Percentiles rank a stretch among this genome's conserved stretches.
Conservation (phyloP, 2,329 filamentous ascomycete genomes). For the Fusarium oxysporum region DNA sequence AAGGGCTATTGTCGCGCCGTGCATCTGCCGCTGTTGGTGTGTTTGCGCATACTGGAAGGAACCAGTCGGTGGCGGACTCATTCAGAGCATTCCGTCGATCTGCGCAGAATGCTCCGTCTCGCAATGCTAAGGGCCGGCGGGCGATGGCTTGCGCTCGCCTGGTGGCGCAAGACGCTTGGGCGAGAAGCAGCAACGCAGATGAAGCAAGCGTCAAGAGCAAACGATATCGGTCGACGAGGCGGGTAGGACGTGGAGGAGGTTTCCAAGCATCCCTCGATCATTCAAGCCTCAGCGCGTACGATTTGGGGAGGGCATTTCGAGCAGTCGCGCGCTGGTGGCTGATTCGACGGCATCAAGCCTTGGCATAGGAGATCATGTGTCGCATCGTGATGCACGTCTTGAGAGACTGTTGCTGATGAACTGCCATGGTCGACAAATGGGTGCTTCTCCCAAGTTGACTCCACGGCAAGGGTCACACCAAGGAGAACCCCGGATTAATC, state of each 20-base stretch:
- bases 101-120: not conserved
- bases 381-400: not conserved
- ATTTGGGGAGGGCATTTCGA: fast-evolving
- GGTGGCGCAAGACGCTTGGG: fast-evolving
- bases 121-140: not conserved
- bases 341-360: fast-evolving
- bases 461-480: fast-evolving
- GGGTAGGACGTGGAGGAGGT: fast-evolving
- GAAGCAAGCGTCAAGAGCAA: fast-evolving
- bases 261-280: fast-evolving
- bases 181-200: not conserved
- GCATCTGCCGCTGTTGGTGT: fast-evolving
- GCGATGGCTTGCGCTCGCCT: not conserved
- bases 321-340: fast-evolving
- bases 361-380: fast-evolving
- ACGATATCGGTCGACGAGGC: fast-evolving
- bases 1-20: fast-evolving
- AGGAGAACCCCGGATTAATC: not conserved
- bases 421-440: fast-evolving
- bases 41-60: fast-evolving
- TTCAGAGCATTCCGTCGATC: not conserved
- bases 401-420: not conserved
- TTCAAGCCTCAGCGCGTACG: fast-evolving
- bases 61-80: fast-evolving
- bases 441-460: too few relatives aligned